These are phyloP conservation scores for Penicillium sp. DNA, from an alignment of 2,329 filamentous ascomycete species.

Conservation along the genomic window DNA sequence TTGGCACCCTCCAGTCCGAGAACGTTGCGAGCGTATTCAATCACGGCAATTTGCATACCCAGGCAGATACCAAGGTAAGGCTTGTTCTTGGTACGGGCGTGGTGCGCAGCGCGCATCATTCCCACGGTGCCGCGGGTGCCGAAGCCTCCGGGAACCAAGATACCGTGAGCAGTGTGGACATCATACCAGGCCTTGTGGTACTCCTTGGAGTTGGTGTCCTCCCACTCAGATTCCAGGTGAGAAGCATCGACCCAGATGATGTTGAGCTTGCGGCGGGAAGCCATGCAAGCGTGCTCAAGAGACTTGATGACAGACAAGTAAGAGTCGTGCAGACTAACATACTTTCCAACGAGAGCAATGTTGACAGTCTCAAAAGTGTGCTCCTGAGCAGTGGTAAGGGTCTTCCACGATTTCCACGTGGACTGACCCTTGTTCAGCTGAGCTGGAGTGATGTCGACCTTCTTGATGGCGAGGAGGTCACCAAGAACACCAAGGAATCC, in stretches of 20 bases:
- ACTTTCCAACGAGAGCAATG: conserved; percentile 94
- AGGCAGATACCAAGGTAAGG: conserved; percentile 90
- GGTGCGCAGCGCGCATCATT: conserved; percentile 82
- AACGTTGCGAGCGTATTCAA: conserved; percentile 80
- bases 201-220: conserved; percentile 66
- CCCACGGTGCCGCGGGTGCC: conserved; percentile 80
- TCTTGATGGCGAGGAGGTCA: conserved; percentile 62
- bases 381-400: conserved; percentile 66
- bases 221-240: conserved; percentile 75
- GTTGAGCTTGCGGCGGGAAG: conserved; percentile 17
- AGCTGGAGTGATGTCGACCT: conserved; percentile 45
- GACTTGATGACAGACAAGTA: conserved; percentile 84
- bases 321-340: conserved; percentile 78
- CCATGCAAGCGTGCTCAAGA: conserved; percentile 26
- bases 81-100: conserved; percentile 76
- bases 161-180: conserved; percentile 65
- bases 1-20: conserved; percentile 63
- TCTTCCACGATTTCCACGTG: conserved; percentile 80
- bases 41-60: conserved; percentile 89
- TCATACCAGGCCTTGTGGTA: conserved; percentile 87
- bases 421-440: conserved; percentile 63
- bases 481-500: conserved; percentile 69
- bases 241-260: conserved; percentile 83
- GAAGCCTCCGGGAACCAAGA: conserved; percentile 71
- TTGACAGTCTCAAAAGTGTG: conserved; percentile 69